Percentiles rank a stretch among this genome's conserved stretches.
Conservation (phyloP, 768 basidiomycete species). For the Ramaria rubella region DNA sequence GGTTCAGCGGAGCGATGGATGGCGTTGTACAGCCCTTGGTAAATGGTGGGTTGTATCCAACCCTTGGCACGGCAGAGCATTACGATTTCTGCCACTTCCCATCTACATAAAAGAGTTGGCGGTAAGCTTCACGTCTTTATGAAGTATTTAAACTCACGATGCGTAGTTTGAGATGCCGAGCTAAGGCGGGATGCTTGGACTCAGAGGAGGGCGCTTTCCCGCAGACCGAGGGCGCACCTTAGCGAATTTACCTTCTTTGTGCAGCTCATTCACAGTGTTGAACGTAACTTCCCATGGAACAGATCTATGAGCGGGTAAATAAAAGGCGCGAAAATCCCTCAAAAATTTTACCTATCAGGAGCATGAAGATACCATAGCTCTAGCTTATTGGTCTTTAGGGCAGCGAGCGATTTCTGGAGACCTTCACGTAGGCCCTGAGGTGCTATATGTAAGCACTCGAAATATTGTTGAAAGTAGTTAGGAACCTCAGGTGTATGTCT, state of each 20-base stretch:
- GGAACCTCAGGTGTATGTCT: slow-evolving; percentile 1
- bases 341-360: slow-evolving; percentile 24
- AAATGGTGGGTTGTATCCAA: slow-evolving; percentile 42
- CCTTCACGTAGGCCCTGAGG: slow-evolving; percentile 30
- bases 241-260: slow-evolving; percentile 48
- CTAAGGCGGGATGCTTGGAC: no score
- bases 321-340: slow-evolving; percentile 15
- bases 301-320: slow-evolving; percentile 27
- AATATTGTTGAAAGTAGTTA: not conserved
- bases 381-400: slow-evolving; percentile 37
- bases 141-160: slow-evolving; percentile 33
- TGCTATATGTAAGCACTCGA: slow-evolving; percentile 5
- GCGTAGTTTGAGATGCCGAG: no score
- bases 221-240: slow-evolving; percentile 8
- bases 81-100: slow-evolving; percentile 42
- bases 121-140: not conserved
- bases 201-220: not conserved
- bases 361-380: slow-evolving; percentile 47
- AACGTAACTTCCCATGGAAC: slow-evolving; percentile 42
- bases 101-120: slow-evolving; percentile 13
- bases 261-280: slow-evolving; percentile 38
- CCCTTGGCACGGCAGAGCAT: slow-evolving; percentile 36
- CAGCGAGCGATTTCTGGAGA: slow-evolving; percentile 32
- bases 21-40: slow-evolving; percentile 43
- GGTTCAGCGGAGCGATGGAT: slow-evolving; percentile 35